Evolutionary conservation across 2,329 filamentous ascomycete genomes (phyloP).

Genomic region (Hypoxylon sp.): DNA sequence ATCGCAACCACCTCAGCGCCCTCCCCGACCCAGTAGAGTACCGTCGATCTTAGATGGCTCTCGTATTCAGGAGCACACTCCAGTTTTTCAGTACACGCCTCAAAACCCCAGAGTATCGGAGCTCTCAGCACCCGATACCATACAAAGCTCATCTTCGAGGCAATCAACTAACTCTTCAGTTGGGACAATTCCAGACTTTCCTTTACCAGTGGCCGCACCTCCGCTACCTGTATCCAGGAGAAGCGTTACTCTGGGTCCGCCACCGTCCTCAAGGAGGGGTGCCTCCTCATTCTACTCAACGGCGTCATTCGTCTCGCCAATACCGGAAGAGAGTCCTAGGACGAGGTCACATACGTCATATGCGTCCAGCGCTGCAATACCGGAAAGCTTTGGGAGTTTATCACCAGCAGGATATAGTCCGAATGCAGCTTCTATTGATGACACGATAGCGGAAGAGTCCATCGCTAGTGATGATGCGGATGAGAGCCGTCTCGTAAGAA

Average conservation of each 20-base stretch:
- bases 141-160: slow-evolving; percentile 65
- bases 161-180: slow-evolving; percentile 68
- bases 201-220: slow-evolving; percentile 59
- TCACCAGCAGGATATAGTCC: slow-evolving; percentile 63
- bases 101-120: slow-evolving; percentile 58
- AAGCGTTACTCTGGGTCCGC: slow-evolving; percentile 71
- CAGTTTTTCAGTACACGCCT: slow-evolving; percentile 65
- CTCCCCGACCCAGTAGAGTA: slow-evolving; percentile 72
- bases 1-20: slow-evolving; percentile 69
- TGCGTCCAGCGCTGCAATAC: slow-evolving; percentile 81
- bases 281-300: slow-evolving; percentile 77
- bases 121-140: slow-evolving; percentile 63
- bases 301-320: slow-evolving; percentile 79
- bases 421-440: slow-evolving; percentile 66
- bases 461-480: slow-evolving; percentile 65
- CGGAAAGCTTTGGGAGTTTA: slow-evolving; percentile 73
- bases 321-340: slow-evolving; percentile 78
- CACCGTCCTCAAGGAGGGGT: slow-evolving; percentile 72
- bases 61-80: slow-evolving; percentile 69
- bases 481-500: slow-evolving; percentile 71
- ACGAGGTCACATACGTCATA: slow-evolving; percentile 74
- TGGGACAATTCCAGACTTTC: slow-evolving; percentile 73
- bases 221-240: slow-evolving; percentile 58
- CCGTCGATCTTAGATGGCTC: slow-evolving; percentile 72
- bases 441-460: slow-evolving; percentile 64